phyloP scores from a whole-genome alignment of 305 asterid genomes.

The Stenogyne calaminthoides region DNA sequence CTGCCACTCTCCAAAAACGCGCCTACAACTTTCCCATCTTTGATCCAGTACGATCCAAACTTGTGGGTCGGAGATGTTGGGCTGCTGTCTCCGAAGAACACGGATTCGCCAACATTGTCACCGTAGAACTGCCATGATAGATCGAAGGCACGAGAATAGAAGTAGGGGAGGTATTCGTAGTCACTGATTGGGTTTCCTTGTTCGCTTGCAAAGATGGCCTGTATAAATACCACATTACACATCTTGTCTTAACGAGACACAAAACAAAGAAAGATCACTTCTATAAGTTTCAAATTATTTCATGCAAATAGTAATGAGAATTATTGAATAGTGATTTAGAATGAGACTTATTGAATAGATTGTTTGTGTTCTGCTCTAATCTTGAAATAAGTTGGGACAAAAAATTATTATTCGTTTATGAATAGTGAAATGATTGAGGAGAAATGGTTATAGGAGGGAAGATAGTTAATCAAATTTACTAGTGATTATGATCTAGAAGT shows the following conservation, averaged over 20 bases:
- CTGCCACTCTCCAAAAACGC: conserved; percentile 85
- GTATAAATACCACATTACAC: conserved; percentile 22
- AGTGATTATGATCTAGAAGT: background rate
- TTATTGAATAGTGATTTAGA: too few relatives aligned
- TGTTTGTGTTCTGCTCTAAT: too few relatives aligned
- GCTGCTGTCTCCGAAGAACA: conserved; percentile 71
- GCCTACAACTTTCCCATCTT: conserved; percentile 80
- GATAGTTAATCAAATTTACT: background rate
- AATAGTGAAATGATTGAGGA: too few relatives aligned
- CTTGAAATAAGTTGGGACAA: too few relatives aligned
- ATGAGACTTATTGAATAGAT: too few relatives aligned
- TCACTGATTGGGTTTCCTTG: conserved; percentile 61
- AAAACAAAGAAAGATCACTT: background rate
- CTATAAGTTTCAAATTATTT: too few relatives aligned
- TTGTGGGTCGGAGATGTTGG: conserved; percentile 76
- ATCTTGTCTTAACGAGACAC: background rate
- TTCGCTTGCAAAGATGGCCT: conserved; percentile 80
- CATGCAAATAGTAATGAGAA: too few relatives aligned
- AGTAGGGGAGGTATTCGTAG: conserved; percentile 88
- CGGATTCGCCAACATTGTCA: conserved; percentile 75
- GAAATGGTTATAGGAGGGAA: too few relatives aligned
- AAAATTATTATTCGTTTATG: too few relatives aligned
- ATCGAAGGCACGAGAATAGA: conserved; percentile 86
- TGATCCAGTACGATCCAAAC: conserved; percentile 89
- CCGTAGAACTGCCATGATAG: conserved; percentile 96